These are phyloP conservation scores for Penicillium manginii DNA, from an alignment of 495 filamentous ascomycete species.

Conservation along the genomic window DNA sequence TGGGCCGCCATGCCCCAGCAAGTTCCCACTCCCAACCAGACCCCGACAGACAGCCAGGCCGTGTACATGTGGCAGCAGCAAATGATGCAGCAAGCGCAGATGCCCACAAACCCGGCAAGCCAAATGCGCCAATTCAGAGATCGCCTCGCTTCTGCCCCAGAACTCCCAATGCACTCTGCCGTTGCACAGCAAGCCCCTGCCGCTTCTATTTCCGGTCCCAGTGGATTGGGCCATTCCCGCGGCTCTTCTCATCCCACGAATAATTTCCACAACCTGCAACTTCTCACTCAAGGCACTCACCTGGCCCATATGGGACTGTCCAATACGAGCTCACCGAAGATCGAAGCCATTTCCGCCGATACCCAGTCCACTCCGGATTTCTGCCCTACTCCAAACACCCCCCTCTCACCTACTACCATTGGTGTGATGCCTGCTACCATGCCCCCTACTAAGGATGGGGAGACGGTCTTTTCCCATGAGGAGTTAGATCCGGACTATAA, in stretches of 20 bases:
- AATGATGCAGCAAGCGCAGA: slow-evolving; percentile 34
- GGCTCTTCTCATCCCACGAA: slow-evolving; percentile 32
- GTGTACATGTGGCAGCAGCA: slow-evolving; percentile 39
- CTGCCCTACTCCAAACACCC: slow-evolving; percentile 43
- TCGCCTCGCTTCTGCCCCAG: slow-evolving; percentile 44
- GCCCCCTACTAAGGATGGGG: slow-evolving; percentile 18
- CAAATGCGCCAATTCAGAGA: slow-evolving; percentile 44
- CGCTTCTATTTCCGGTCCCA: slow-evolving; percentile 26
- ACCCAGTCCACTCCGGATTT: slow-evolving; percentile 42
- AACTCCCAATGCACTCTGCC: slow-evolving; percentile 31
- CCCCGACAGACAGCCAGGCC: slow-evolving; percentile 27
- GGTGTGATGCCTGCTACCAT: slow-evolving; percentile 9
- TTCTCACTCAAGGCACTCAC: slow-evolving; percentile 31
- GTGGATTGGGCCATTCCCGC: slow-evolving; percentile 28
- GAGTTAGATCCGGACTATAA: slow-evolving; percentile 36
- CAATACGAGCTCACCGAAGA: slow-evolving; percentile 23
- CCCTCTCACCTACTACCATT: slow-evolving; percentile 35
- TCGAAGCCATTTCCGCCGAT: slow-evolving; percentile 33
- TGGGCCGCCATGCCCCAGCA: slow-evolving; percentile 37
- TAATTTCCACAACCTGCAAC: slow-evolving; percentile 27
- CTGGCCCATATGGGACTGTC: slow-evolving; percentile 22
- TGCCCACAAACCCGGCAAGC: slow-evolving; percentile 22
- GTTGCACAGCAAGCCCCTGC: slow-evolving; percentile 15
- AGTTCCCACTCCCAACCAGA: slow-evolving; percentile 25
- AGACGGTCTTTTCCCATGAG: slow-evolving; percentile 34